phyloP scores from a whole-genome alignment of 345 rosid genomes.

The Sisymbrium irio region DNA sequence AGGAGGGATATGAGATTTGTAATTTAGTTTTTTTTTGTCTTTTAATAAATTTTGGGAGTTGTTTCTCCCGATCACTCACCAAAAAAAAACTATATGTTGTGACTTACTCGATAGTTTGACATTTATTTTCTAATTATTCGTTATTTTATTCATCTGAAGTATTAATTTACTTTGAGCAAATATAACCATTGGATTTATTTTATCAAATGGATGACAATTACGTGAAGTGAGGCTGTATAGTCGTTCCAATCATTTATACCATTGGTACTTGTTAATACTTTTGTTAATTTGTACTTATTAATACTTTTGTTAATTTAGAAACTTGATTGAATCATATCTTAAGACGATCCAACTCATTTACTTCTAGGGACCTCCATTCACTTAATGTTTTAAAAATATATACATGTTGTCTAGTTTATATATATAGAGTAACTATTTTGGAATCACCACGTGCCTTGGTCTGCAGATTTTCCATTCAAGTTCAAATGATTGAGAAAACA shows the following conservation, averaged over 20 bases:
- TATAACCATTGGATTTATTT: neutral
- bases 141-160: neutral
- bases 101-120: neutral
- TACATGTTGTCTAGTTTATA: conserved; percentile 4
- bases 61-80: too few species aligned
- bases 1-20: too few species aligned
- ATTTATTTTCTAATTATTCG: neutral
- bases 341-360: neutral
- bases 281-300: neutral
- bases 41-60: too few species aligned
- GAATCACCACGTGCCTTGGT: conserved; percentile 11
- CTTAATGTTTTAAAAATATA: conserved; percentile 20
- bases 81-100: neutral
- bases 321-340: neutral
- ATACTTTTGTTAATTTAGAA: neutral
- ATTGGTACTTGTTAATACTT: neutral
- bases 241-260: conserved; percentile 1
- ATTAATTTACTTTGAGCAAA: neutral
- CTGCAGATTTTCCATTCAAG: neutral
- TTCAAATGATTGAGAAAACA: conserved; percentile 6
- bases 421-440: conserved; percentile 1
- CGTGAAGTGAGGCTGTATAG: neutral
- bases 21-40: too few species aligned
- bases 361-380: conserved; percentile 6
- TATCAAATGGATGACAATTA: neutral